Base-by-base conservation (phyloP, 768 basidiomycete genomes). In the Podaxis sp. region DNA sequence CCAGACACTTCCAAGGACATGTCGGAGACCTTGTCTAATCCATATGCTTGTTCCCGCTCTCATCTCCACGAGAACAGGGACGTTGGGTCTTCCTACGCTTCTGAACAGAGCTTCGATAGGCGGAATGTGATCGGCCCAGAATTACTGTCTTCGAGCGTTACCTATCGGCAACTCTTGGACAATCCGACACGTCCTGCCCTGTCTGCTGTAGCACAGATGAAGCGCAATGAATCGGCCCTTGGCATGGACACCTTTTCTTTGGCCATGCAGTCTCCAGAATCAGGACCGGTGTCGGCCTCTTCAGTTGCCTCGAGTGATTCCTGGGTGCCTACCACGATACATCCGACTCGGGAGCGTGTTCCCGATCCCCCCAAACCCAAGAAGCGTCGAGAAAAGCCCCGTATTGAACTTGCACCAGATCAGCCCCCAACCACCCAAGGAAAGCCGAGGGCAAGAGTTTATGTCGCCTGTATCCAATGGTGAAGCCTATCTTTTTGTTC, bases 381-480 rank as follows among this genome's bases (percentile, higher is more conserved):
- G 47, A 87, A 84, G 64, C 79, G 84, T 49, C 80, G 83, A 53
- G 80, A 82, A 68, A 85, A 86, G 66, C 80, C 82, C 29, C 84
- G 73, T 47, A 88, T 92, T 55, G 85, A 85, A 51, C 82, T 92
- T 37, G 86, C 90, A 2, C 80, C 87, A 3, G 87, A 89, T 69
- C 91, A 93, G 67, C 91, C 91, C 2, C 85, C 88, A 49, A 93
- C 91, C 0, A 89, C 89, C 0, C 89, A 92, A 71, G 91, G 91
- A n/a, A 91, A 83, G 66, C 86, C 84, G 22, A 81, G 91, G 19
- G 82, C 84, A 19, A 82, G 91, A 37, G 91, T 92, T 24, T 93
- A 85, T 65, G 87, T 92, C 41, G 91, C 91, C 24, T 93, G 91
- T 71, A 27, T 88, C 17, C 90, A 91, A 73, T 92, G 91, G 91